Evolutionary conservation across 2,329 filamentous ascomycete genomes (phyloP), one percentile per base, ranked within the genome.

Genomic region (Chrysoporthe cubensis): DNA sequence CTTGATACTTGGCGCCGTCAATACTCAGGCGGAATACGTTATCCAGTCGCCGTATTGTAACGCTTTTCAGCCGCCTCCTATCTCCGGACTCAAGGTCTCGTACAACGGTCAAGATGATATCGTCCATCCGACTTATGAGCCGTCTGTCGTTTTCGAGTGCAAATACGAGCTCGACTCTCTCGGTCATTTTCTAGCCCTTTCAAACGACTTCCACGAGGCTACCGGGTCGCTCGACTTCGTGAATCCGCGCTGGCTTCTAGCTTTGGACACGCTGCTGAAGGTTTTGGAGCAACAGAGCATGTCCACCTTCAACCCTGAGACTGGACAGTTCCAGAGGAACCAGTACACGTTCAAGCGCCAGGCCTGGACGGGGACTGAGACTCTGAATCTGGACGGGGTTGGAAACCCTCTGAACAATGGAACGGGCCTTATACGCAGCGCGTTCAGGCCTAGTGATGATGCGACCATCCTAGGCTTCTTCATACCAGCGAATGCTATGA

Each of bases 131-230:
- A 84, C 85, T 0, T 98, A 97, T 76, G 94, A 98, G 75, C 91
- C 91, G 0, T 87, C 85, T 0, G 87, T 90, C 61, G 96, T 99
- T 3, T 99, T 97, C 72, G 96, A 99, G 80, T 99, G 96, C 87
- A 99, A 99, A 80, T 99, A 98, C 79, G 96, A 99, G 81, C 88
- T 99, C 32, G 96, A 99, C 80, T 97, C 94, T 9, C 84, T 99
- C 0, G 96, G 94, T 0, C 91, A 96, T 76, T 99, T 99, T 78
- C 85, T 99, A 6, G 89, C 91, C 0, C 81, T 99, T 2, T 88
- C 86, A 21, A 97, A 97, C 74, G 90, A 97, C 73, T 98, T 97
- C 79, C 86, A 96, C 80, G 88, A 91, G 50, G 86, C 92, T 75
- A 96, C 93, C 0, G 85, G 85, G 2, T 95, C 92, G 0, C 91